Conservation (phyloP, 768 basidiomycete species). For the Leccinum variicolor region DNA sequence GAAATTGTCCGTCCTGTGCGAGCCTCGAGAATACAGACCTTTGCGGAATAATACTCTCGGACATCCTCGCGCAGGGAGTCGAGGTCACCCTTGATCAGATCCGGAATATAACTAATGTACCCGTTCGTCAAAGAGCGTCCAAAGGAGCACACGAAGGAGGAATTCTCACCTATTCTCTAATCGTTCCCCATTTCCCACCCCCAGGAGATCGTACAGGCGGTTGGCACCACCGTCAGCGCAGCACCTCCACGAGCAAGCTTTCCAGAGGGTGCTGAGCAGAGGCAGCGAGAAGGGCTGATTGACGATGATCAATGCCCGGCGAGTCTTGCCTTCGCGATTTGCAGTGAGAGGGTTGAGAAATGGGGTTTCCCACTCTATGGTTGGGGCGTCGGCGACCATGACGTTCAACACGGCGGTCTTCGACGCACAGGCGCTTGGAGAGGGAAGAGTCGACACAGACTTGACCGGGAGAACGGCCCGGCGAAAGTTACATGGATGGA, state of each 20-base stretch:
- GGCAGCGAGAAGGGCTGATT: slow-evolving; percentile 79
- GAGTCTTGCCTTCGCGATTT: neutral
- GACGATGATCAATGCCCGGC: slow-evolving; percentile 73
- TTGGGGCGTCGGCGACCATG: slow-evolving; percentile 3
- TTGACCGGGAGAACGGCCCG: neutral
- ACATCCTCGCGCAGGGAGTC: slow-evolving; percentile 86
- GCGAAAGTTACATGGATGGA: too few species aligned
- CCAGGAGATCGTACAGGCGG: slow-evolving; percentile 61
- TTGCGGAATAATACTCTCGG: slow-evolving; percentile 55
- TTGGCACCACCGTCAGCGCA: slow-evolving; percentile 93
- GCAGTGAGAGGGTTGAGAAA: slow-evolving; percentile 22
- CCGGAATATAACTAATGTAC: slow-evolving; percentile 61
- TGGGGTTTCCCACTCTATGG: slow-evolving; percentile 22
- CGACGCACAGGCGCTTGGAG: neutral
- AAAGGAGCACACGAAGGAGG: neutral
- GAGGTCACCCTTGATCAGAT: slow-evolving; percentile 90
- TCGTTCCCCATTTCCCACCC: neutral
- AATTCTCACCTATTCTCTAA: slow-evolving; percentile 15
- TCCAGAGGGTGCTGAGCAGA: slow-evolving; percentile 64
- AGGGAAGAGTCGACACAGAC: neutral
- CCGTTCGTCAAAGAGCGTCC: neutral
- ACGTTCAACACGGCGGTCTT: neutral
- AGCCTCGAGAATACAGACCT: slow-evolving; percentile 38
- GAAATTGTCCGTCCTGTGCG: neutral
- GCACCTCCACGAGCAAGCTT: slow-evolving; percentile 45